A percentile compares a stretch with the other conserved stretches of the same genome.
Conservation (phyloP, 192 early-diverging fungal genomes). For the Gamsiella multidivaricata region DNA sequence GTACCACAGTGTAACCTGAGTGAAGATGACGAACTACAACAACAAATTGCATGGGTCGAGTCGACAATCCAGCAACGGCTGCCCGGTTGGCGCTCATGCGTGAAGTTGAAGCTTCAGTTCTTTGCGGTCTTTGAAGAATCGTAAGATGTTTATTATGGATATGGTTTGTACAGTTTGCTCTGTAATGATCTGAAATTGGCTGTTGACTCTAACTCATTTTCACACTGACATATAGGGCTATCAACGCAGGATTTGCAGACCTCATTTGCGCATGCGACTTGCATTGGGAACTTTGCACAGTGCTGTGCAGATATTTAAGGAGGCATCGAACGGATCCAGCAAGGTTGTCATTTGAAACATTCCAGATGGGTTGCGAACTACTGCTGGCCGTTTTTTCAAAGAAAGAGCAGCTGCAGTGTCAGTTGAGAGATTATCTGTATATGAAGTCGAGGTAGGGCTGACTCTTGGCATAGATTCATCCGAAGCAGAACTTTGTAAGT, state of each 20-base stretch:
- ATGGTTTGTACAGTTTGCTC: background rate
- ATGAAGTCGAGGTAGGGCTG: constrained; percentile 31
- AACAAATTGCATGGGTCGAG: constrained; percentile 32
- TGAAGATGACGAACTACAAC: background rate
- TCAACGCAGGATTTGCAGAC: constrained; percentile 36
- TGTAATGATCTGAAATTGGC: background rate
- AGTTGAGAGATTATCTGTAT: constrained; percentile 31
- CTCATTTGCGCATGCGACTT: constrained; percentile 16
- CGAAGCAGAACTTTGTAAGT: too few relatives aligned
- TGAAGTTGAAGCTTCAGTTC: constrained; percentile 48
- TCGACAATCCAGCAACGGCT: constrained; percentile 3
- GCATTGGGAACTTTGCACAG: constrained; percentile 37
- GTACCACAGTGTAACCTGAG: background rate
- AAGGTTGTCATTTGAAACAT: constrained; percentile 20
- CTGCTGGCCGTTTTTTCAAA: constrained; percentile 39
- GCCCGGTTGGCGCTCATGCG: constrained; percentile 35
- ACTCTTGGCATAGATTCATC: too few relatives aligned
- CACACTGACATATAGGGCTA: background rate
- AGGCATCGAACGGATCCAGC: constrained; percentile 20
- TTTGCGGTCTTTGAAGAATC: constrained; percentile 31
- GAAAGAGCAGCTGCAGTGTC: constrained; percentile 4
- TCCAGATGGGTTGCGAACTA: constrained; percentile 35
- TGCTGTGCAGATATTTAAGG: constrained; percentile 18
- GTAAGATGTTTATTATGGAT: constrained; percentile 1
- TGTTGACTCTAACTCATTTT: too few relatives aligned